Percentiles rank a stretch among this genome's conserved stretches.
phyloP scores from a whole-genome alignment of 805 yeast genomes.

The Brettanomyces nanus region DNA sequence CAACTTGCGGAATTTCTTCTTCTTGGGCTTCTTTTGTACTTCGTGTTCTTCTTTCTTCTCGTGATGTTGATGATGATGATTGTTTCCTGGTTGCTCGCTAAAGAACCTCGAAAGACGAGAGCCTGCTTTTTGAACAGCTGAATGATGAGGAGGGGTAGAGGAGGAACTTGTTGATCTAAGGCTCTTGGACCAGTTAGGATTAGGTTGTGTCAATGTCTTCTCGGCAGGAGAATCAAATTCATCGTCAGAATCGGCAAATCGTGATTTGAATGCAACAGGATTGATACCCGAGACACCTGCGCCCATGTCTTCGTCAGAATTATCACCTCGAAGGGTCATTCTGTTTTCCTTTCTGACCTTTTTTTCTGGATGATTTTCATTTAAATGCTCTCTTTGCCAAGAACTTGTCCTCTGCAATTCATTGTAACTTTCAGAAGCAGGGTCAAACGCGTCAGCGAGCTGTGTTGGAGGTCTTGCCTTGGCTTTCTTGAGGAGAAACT shows the following conservation, averaged over 20 bases:
- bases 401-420: conserved; percentile 37
- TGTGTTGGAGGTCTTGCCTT: conserved; percentile 16
- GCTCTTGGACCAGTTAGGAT: too few relatives aligned
- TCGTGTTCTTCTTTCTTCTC: too few relatives aligned
- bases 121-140: too few relatives aligned
- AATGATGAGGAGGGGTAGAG: too few relatives aligned
- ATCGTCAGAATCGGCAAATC: conserved; percentile 59
- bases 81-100: too few relatives aligned
- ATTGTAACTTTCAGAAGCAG: conserved; percentile 5
- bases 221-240: conserved; percentile 35
- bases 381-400: conserved; percentile 35
- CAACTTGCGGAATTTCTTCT: conserved; percentile 26
- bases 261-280: conserved; percentile 32
- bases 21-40: too few relatives aligned
- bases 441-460: conserved; percentile 5
- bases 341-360: conserved; percentile 2
- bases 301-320: background rate
- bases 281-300: background rate
- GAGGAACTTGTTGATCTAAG: too few relatives aligned
- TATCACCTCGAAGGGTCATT: background rate
- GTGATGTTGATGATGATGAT: conserved; percentile 1
- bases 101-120: too few relatives aligned
- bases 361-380: background rate
- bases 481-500: conserved; percentile 47
- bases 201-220: too few relatives aligned